phyloP scores from a whole-genome alignment of 495 filamentous ascomycete species.

The Penicillium maclennaniae region DNA sequence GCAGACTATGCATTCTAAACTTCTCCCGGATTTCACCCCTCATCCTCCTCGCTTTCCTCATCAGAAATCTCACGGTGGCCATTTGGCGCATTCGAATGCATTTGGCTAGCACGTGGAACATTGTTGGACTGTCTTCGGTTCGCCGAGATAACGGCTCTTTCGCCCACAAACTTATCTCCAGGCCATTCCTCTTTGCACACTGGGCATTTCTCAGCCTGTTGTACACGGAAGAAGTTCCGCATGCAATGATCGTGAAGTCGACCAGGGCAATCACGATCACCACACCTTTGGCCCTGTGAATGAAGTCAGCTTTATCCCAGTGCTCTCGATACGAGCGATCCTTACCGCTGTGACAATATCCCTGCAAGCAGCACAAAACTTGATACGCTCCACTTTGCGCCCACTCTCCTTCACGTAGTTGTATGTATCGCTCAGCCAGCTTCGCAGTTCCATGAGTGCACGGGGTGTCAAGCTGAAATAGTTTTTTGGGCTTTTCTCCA shows the following conservation, averaged over 20 bases:
- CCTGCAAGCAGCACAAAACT: constrained; percentile 83
- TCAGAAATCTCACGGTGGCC: constrained; percentile 2
- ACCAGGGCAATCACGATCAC: constrained; percentile 59
- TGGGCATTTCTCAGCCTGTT: constrained; percentile 63
- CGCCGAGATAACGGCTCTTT: constrained; percentile 57
- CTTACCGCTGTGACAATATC: constrained; percentile 80
- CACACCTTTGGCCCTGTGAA: constrained; percentile 71
- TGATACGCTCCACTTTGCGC: constrained; percentile 56
- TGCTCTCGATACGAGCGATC: neutral
- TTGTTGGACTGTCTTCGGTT: constrained; percentile 29
- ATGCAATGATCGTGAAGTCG: constrained; percentile 78
- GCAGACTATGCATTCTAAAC: neutral
- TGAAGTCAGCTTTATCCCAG: constrained; percentile 1
- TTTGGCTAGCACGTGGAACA: constrained; percentile 11
- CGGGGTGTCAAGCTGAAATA: constrained; percentile 74
- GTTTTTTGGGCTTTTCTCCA: constrained; percentile 64
- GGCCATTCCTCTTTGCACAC: constrained; percentile 69
- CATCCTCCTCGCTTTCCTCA: constrained; percentile 11
- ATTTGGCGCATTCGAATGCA: constrained; percentile 9
- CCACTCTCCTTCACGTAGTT: constrained; percentile 62
- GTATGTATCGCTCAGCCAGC: constrained; percentile 79
- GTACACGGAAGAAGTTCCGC: constrained; percentile 65
- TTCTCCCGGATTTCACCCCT: constrained; percentile 1
- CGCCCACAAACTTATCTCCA: constrained; percentile 74
- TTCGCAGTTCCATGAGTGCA: constrained; percentile 76